phyloP scores from a whole-genome alignment of 2,329 filamentous ascomycete species.

The Plectosphaerella sp. region DNA sequence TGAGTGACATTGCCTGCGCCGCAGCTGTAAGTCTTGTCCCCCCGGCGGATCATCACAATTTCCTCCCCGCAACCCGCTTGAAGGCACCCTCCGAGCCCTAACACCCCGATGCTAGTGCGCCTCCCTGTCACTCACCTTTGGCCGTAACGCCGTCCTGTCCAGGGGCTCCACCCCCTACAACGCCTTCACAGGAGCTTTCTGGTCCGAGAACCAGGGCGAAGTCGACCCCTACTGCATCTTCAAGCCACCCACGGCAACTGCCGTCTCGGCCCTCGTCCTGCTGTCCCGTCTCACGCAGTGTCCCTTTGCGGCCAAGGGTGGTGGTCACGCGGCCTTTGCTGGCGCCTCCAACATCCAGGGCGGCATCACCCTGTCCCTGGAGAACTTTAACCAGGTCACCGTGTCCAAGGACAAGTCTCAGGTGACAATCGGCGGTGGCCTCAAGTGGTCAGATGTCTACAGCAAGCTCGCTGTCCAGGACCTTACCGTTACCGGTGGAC shows the following conservation, averaged over 20 bases:
- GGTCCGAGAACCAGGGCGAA: conserved; percentile 10
- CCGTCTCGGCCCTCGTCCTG: conserved; percentile 21
- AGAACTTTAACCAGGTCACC: conserved; percentile 25
- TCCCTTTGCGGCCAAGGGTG: conserved; percentile 36
- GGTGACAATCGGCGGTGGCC: conserved; percentile 30
- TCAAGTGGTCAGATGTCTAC: conserved; percentile 34
- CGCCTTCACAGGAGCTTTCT: conserved; percentile 7
- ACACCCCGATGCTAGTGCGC: conserved; percentile 1
- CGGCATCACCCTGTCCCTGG: conserved; percentile 30
- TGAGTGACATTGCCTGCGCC: not conserved
- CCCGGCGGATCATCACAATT: no score
- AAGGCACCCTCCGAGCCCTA: not conserved
- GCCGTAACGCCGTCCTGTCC: conserved; percentile 5
- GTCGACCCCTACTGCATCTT: conserved; percentile 17
- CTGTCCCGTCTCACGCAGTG: conserved; percentile 20
- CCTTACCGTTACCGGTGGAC: conserved; percentile 31
- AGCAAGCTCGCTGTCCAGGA: conserved; percentile 22
- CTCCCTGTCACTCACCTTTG: conserved; percentile 4
- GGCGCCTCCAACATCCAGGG: conserved; percentile 29
- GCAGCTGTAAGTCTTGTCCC: conserved; percentile 1
- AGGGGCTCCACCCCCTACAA: not conserved
- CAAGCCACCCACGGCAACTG: conserved; percentile 14
- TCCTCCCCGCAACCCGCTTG: not conserved
- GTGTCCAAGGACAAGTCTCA: conserved; percentile 22
- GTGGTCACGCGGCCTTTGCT: conserved; percentile 38